Conservation (phyloP, 2,329 filamentous ascomycete species). For the Colletotrichum caudatum region DNA sequence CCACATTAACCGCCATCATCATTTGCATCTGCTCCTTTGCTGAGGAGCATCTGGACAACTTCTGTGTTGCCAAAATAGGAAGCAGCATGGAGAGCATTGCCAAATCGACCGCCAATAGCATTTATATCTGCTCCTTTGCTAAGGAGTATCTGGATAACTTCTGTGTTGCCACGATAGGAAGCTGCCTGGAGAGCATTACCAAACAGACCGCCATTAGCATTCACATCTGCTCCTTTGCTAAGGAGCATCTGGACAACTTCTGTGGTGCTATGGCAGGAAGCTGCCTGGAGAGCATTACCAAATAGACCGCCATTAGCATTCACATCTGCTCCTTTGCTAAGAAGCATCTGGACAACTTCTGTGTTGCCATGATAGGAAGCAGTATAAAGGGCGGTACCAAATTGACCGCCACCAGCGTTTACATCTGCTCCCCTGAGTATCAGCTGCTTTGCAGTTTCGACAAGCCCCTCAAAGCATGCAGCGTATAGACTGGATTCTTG, state of each 20-base stretch:
- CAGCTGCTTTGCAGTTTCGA: background rate
- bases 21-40: background rate
- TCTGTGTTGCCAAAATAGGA: background rate
- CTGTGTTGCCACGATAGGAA: rapidly evolving
- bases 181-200: background rate
- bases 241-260: background rate
- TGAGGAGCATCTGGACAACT: background rate
- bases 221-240: background rate
- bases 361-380: background rate
- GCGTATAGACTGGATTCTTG: background rate
- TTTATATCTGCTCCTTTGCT: background rate
- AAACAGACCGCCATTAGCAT: rapidly evolving
- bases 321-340: background rate
- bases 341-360: background rate
- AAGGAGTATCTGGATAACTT: background rate
- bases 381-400: background rate
- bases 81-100: background rate
- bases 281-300: background rate
- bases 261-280: background rate
- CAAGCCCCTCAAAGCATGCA: background rate
- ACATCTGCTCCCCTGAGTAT: background rate
- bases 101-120: rapidly evolving
- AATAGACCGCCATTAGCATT: background rate
- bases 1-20: background rate
- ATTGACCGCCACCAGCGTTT: background rate